Conservation (phyloP, 139 green algal species). For the Tetraselmis chui region DNA sequence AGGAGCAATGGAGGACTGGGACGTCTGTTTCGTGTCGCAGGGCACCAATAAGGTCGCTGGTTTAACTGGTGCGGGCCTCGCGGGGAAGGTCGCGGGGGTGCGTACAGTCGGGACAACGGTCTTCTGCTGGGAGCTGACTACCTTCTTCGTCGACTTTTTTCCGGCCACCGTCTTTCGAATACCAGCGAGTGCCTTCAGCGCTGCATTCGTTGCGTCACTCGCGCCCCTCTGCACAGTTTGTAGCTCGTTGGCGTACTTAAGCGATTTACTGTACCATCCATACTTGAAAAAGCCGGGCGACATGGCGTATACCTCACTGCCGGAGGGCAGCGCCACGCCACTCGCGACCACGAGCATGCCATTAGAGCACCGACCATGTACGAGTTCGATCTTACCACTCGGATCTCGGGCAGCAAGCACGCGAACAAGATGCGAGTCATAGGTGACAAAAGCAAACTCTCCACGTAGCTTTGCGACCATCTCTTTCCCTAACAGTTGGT, state of each 20-base stretch:
- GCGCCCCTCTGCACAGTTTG: background rate
- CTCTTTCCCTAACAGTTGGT: slow-evolving; percentile 5
- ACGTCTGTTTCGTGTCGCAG: background rate
- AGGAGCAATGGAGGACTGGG: background rate
- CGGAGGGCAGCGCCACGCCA: background rate
- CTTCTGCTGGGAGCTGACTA: background rate
- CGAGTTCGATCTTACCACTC: background rate
- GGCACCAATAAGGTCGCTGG: background rate
- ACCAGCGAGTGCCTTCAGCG: slow-evolving; percentile 10
- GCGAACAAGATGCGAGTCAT: slow-evolving; percentile 14
- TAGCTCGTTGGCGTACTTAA: slow-evolving; percentile 15
- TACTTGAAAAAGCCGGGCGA: slow-evolving; percentile 16
- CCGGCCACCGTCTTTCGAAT: background rate
- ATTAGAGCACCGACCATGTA: slow-evolving; percentile 9
- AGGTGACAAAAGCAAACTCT: slow-evolving; percentile 19
- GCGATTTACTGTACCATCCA: slow-evolving; percentile 5
- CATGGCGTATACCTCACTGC: slow-evolving; percentile 9
- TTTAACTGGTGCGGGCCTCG: background rate
- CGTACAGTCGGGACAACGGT: background rate
- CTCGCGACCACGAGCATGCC: slow-evolving; percentile 15
- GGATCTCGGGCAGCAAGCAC: slow-evolving; percentile 12
- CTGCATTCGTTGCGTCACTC: slow-evolving; percentile 1
- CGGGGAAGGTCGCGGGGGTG: background rate
- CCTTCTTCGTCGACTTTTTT: background rate
- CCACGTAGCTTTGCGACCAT: slow-evolving; percentile 21